Evolutionary conservation across 345 rosid genomes (phyloP).

Genomic region (Gossypium anomalum): DNA sequence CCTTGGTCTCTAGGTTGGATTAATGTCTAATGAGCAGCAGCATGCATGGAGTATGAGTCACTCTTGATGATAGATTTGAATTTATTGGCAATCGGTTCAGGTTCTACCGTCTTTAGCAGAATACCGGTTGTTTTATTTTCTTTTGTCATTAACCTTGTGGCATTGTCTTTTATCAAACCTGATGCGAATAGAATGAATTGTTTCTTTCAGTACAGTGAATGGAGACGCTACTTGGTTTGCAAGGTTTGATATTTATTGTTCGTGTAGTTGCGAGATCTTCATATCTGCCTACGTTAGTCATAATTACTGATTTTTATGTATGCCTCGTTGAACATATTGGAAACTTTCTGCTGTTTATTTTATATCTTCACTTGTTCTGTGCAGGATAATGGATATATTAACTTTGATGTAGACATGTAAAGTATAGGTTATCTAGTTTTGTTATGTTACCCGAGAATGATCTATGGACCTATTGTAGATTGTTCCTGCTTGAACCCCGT

Average conservation of each 20-base stretch:
- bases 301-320: not conserved
- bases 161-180: conserved; percentile 5
- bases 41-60: not conserved
- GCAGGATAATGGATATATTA: conserved; percentile 1
- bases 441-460: conserved; percentile 42
- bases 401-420: not conserved
- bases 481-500: conserved; percentile 76
- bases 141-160: not conserved
- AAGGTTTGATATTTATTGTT: not conserved
- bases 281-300: not conserved
- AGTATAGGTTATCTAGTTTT: not conserved
- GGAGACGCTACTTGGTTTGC: conserved; percentile 6
- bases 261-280: not conserved
- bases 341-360: not conserved
- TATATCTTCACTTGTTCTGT: conserved; percentile 27
- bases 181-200: not conserved
- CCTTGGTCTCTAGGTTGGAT: not conserved
- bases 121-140: not conserved
- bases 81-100: not conserved
- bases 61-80: not conserved
- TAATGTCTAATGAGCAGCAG: not conserved
- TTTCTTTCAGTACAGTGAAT: not conserved
- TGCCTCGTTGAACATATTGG: not conserved
- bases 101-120: not conserved
- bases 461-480: conserved; percentile 49